Conservation (phyloP, 2,329 filamentous ascomycete species). For the Aurifilum marmelostoma region DNA sequence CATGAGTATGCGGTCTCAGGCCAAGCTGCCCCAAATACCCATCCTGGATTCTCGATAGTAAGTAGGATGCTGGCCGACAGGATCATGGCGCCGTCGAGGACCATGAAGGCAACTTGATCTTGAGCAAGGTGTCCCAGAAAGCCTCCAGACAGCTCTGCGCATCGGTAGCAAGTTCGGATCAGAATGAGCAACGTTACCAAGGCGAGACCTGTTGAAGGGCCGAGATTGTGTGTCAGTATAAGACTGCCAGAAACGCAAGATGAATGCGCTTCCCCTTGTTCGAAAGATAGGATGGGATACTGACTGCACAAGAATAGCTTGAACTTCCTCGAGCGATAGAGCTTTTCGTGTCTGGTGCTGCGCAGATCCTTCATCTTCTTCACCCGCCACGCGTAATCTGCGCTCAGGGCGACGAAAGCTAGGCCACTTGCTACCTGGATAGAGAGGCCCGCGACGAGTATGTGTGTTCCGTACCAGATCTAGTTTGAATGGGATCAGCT, state of each 20-base stretch:
- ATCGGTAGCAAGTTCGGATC: slow-evolving; percentile 57
- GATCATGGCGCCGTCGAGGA: slow-evolving; percentile 49
- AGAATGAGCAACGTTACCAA: slow-evolving; percentile 47
- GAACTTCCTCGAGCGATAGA: slow-evolving; percentile 8
- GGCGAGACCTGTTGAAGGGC: slow-evolving; percentile 35
- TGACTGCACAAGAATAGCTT: slow-evolving; percentile 3
- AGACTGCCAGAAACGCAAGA: too few species aligned
- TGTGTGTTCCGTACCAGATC: slow-evolving; percentile 25
- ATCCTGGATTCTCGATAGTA: slow-evolving; percentile 17
- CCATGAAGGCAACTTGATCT: slow-evolving; percentile 47
- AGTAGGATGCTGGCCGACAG: slow-evolving; percentile 44
- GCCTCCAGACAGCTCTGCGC: slow-evolving; percentile 57
- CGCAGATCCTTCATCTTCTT: slow-evolving; percentile 7
- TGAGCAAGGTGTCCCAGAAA: slow-evolving; percentile 52
- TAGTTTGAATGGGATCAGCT: slow-evolving; percentile 38
- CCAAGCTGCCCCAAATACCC: slow-evolving; percentile 6
- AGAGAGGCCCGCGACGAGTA: slow-evolving; percentile 50
- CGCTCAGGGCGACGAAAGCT: slow-evolving; percentile 37
- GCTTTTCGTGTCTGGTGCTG: background rate
- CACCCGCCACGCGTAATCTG: slow-evolving; percentile 7
- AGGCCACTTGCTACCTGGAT: slow-evolving; percentile 48
- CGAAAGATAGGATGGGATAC: background rate
- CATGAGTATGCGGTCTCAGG: slow-evolving; percentile 2
- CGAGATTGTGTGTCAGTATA: too few species aligned
- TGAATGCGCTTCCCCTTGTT: too few species aligned